Base-by-base conservation (phyloP, 2,329 filamentous ascomycete genomes). In the Huntiella abstrusa region DNA sequence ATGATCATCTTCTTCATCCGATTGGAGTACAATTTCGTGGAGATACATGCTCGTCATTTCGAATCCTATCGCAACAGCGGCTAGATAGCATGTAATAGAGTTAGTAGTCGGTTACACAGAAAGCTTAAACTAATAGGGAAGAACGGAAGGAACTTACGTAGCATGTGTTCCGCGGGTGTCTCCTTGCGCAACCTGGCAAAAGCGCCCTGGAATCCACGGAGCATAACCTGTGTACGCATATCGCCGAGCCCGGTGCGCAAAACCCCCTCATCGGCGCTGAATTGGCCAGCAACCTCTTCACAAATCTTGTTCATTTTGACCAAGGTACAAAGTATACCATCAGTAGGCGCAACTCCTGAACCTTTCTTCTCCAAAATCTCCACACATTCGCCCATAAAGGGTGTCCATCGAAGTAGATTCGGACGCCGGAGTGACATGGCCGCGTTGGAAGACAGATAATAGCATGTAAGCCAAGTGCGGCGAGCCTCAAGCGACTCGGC, bases 1-100 rank as follows among this genome's bases (percentile, higher is more conserved):
- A 33, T 48, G 40, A 45, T 82, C 76, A 6, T 48, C 69, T 5
- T 74, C 65, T 19, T 64, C 66, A 47, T 80, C 75, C 6, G 72
- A 66, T 52, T 83, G 77, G 52, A 87, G 71, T 2, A 73, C 76
- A 46, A 83, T 73, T 59, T 87, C 83, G 57, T 87, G 79, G 64
- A 86, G 77, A 56, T 82, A 85, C 3, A 87, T 63, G 51, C 69
- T 79, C 33, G 83, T 58, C 2, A 80, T 70, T 52, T 77, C 66
- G 52, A 83, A 76, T 50, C 72, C 71, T 52, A 85, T 69, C 13
- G 64, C 62, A 40, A 85, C 63, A 0, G 73, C 68, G n/a, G 72
- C 77, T 77, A 56, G 38, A 13, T 16, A 16, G 16, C 10, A 33
- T 15, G 36, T 36, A 15, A 37, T 13, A 8, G 16, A 15, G 17